These are phyloP conservation scores for Lepidium africanum DNA, from an alignment of 345 rosid genomes.

Conservation along the genomic window DNA sequence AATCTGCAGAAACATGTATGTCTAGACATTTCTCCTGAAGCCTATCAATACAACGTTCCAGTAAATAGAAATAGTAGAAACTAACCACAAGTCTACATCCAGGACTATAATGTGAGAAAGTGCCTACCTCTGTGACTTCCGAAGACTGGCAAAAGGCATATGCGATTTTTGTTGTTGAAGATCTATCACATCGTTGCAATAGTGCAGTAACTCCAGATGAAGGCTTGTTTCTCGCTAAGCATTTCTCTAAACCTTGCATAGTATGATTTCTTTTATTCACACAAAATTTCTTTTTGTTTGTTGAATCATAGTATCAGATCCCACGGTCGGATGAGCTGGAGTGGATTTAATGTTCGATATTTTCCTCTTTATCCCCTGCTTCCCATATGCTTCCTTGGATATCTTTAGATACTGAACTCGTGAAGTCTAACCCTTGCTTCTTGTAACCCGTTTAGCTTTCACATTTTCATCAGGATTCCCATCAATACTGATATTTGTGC, in stretches of 20 bases:
- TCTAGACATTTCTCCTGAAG: constrained; percentile 78
- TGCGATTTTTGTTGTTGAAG: constrained; percentile 6
- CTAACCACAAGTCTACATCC: background rate
- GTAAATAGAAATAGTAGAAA: background rate
- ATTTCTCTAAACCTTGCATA: constrained; percentile 11
- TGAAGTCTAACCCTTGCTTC: constrained; percentile 11
- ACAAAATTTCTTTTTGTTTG: constrained; percentile 3
- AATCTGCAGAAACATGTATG: constrained; percentile 62
- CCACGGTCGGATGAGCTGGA: background rate
- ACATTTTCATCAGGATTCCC: no score
- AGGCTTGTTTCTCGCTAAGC: constrained; percentile 23
- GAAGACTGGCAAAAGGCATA: constrained; percentile 84
- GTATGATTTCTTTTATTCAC: background rate
- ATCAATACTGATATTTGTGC: constrained; percentile 18
- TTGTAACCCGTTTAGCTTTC: constrained; percentile 22
- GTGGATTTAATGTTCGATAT: constrained; percentile 7
- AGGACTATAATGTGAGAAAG: background rate
- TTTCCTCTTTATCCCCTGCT: constrained; percentile 20
- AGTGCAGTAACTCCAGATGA: constrained; percentile 7
- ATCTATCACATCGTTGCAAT: constrained; percentile 35
- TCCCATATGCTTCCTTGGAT: background rate
- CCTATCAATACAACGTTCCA: constrained; percentile 33
- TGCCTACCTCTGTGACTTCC: constrained; percentile 55
- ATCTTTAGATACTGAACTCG: constrained; percentile 15
- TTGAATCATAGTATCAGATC: constrained; percentile 9